Percentiles rank a stretch among this genome's conserved stretches.
Evolutionary conservation across 352 stramenopile species (phyloP).

Genomic region (Phytophthora foliorum): DNA sequence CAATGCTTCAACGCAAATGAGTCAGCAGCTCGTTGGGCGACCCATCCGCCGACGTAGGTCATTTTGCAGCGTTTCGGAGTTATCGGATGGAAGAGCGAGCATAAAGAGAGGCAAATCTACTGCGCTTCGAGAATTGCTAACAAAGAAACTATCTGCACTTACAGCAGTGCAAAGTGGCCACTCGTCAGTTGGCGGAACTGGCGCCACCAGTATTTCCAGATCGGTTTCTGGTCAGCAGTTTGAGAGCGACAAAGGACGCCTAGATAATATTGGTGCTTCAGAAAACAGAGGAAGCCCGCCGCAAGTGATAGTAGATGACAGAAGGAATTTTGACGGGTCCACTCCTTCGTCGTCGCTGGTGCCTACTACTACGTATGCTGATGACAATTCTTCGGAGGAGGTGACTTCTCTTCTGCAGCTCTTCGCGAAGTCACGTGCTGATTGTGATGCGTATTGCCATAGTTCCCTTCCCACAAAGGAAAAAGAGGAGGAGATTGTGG

Average conservation of each 20-base stretch:
- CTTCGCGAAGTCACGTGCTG: constrained; percentile 68
- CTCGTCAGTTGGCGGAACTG: constrained; percentile 7
- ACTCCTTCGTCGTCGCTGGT: constrained; percentile 9
- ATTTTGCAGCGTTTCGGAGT: constrained; percentile 76
- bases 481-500: constrained; percentile 85
- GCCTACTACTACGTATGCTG: constrained; percentile 8
- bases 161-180: constrained; percentile 32
- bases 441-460: constrained; percentile 83
- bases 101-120: constrained; percentile 54
- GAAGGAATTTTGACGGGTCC: constrained; percentile 21
- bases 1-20: constrained; percentile 36
- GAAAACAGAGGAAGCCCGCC: constrained; percentile 27
- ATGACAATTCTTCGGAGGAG: constrained; percentile 49
- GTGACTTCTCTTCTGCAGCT: constrained; percentile 70
- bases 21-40: constrained; percentile 33
- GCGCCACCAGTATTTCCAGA: constrained; percentile 26
- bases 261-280: constrained; percentile 16
- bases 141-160: constrained; percentile 53
- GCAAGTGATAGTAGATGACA: constrained; percentile 23
- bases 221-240: constrained; percentile 37
- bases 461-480: constrained; percentile 64
- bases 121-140: constrained; percentile 65
- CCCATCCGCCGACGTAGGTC: constrained; percentile 76
- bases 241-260: constrained; percentile 31
- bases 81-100: constrained; percentile 43